These are phyloP conservation scores for Paspalum vaginatum DNA, from an alignment of 176 grass and related monocot genomes.

Conservation along the genomic window DNA sequence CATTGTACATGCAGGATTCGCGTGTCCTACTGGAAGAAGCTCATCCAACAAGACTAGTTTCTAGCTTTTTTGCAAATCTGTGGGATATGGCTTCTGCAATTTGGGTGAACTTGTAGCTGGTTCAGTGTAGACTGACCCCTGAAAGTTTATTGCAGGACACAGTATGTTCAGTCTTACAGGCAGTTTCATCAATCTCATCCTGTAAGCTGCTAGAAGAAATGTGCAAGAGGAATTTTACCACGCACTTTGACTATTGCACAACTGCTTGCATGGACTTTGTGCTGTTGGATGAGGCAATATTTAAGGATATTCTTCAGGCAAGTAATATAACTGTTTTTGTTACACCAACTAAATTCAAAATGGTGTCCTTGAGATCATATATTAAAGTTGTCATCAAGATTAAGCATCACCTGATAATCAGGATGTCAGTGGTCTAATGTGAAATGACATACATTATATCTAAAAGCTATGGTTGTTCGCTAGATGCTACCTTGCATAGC, in stretches of 20 bases:
- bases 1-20: conserved; percentile 60
- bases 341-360: conserved; percentile 30
- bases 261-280: conserved; percentile 85
- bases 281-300: conserved; percentile 80
- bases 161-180: conserved; percentile 80
- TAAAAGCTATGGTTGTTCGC: conserved; percentile 32
- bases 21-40: conserved; percentile 63
- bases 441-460: neutral
- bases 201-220: conserved; percentile 91
- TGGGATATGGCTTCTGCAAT: conserved; percentile 64
- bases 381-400: conserved; percentile 36
- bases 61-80: conserved; percentile 56
- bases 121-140: conserved; percentile 61
- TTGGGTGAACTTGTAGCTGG: conserved; percentile 74
- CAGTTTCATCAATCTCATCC: conserved; percentile 78
- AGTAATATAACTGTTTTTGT: conserved; percentile 41
- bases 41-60: conserved; percentile 63
- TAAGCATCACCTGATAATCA: conserved; percentile 13
- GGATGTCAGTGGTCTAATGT: neutral
- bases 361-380: conserved; percentile 29
- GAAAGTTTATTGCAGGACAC: conserved; percentile 94
- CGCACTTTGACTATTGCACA: conserved; percentile 96
- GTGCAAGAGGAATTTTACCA: conserved; percentile 88
- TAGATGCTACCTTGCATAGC: conserved; percentile 24
- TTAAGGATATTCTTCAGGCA: conserved; percentile 91